phyloP scores from a whole-genome alignment of 495 filamentous ascomycete species.

The Lophiotrema nucula region DNA sequence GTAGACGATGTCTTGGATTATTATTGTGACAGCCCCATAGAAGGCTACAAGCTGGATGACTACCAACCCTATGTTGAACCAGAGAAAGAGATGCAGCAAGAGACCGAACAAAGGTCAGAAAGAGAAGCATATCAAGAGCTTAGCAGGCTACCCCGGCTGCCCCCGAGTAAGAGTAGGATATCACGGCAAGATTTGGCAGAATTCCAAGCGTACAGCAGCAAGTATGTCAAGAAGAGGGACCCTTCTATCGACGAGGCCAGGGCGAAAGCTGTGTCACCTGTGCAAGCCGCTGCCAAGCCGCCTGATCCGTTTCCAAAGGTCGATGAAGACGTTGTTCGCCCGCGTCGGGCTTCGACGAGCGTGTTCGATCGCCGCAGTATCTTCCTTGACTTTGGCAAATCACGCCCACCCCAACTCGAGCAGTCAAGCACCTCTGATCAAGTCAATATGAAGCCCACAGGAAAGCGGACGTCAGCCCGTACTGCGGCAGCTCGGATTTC shows the following conservation, averaged over 20 bases:
- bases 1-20: slow-evolving; percentile 65
- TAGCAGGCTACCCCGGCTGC: not conserved
- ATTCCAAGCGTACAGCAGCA: slow-evolving; percentile 17
- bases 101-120: not conserved
- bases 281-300: not conserved
- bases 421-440: not conserved
- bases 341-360: slow-evolving; percentile 18
- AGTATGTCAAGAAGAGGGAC: slow-evolving; percentile 2
- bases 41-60: not conserved
- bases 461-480: not conserved
- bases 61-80: not conserved
- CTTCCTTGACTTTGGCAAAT: slow-evolving; percentile 13
- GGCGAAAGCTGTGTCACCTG: not conserved
- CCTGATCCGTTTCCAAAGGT: slow-evolving; percentile 40
- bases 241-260: not conserved
- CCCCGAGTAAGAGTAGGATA: slow-evolving; percentile 10
- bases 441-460: not conserved
- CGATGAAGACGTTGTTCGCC: slow-evolving; percentile 59
- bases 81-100: not conserved
- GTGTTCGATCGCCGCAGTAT: slow-evolving; percentile 49
- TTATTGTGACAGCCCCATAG: slow-evolving; percentile 6
- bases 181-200: slow-evolving; percentile 24
- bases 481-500: not conserved
- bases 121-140: slow-evolving; percentile 5
- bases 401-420: not conserved